These are phyloP conservation scores for Globisporangium yorkense DNA, from an alignment of 352 stramenopile genomes.

Conservation along the genomic window DNA sequence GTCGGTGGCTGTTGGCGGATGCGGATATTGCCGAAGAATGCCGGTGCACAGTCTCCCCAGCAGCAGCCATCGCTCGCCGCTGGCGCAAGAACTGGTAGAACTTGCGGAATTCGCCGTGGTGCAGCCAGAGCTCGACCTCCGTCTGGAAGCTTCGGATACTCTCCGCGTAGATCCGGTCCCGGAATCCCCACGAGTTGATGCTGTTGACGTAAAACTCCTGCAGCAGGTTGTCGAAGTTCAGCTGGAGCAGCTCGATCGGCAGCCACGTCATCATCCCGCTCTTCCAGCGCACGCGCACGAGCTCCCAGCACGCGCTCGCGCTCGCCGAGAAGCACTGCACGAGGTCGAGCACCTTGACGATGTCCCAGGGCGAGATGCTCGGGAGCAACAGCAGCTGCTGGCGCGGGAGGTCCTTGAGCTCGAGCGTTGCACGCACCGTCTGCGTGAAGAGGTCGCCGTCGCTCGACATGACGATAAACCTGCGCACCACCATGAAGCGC, in stretches of 20 bases:
- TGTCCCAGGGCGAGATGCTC: constrained; percentile 35
- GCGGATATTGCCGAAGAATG: not conserved
- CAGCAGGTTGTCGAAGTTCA: constrained; percentile 32
- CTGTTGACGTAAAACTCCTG: constrained; percentile 76
- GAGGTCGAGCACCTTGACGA: constrained; percentile 67
- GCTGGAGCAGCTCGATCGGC: constrained; percentile 48
- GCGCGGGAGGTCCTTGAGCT: constrained; percentile 31
- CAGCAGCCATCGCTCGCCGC: constrained; percentile 8
- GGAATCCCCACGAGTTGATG: constrained; percentile 71
- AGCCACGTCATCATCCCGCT: constrained; percentile 66
- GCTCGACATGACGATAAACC: constrained; percentile 73
- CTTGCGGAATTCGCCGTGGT: constrained; percentile 54
- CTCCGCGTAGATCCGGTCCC: constrained; percentile 29
- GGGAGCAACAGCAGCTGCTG: constrained; percentile 51
- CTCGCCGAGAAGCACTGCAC: constrained; percentile 46
- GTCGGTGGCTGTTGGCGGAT: not conserved
- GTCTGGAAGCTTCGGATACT: constrained; percentile 39
- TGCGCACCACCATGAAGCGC: constrained; percentile 50
- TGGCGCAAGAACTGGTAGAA: constrained; percentile 47
- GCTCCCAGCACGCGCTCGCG: constrained; percentile 50
- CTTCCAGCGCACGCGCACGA: constrained; percentile 64
- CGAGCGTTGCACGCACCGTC: constrained; percentile 23
- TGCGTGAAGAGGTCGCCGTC: constrained; percentile 64
- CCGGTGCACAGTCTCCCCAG: not conserved
- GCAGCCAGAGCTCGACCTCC: constrained; percentile 71